Base-by-base conservation (phyloP, 345 rosid genomes). In the Ceriops tagal region DNA sequence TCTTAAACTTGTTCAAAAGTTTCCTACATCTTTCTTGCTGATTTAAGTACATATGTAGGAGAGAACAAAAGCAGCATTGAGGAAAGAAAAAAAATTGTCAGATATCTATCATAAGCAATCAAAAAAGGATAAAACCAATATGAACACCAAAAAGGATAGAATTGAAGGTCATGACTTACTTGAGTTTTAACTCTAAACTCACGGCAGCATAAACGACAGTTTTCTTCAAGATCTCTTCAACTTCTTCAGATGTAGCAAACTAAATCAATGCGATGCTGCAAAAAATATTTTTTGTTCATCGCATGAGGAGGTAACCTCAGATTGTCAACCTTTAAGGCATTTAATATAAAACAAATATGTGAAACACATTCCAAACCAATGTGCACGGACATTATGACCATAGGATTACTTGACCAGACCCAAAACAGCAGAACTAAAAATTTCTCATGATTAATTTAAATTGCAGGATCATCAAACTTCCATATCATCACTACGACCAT, bases 191-290 rank as follows among this genome's bases (percentile, higher is more conserved):
- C 16, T 28, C 22, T 69, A 60, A 47, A 60, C 31, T 28, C 18
- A 58, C 66, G n/a, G 65, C 65, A 69, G 66, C 59, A 22, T 59
- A 69, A 28, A 69, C 72, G 15, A 69, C 49, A 47, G 0, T 49
- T 60, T 61, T 39, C 72, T 62, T 60, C 66, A 60, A 51, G 16
- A 69, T 46, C 30, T 49, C 58, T 60, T 51, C 26, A 49, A 43
- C 65, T 47, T 30, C 30, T 46, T 58, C 47, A n/a, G 2, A 49
- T 51, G 65, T 59, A 31, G 72, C 61, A 30, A 60, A 69, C 72
- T 69, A 59, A 30, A 69, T 53, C 72, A 69, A 69, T n/a, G 59
- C 66, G 11, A 59, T 59, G 58, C 66, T 51, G 16, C 32, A 56
- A 32, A 69, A 69, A 28, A 30, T 47, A 30, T 1, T 26, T 60